Base-by-base conservation (phyloP, 257 asterid genomes). In the Paulownia fortunei region DNA sequence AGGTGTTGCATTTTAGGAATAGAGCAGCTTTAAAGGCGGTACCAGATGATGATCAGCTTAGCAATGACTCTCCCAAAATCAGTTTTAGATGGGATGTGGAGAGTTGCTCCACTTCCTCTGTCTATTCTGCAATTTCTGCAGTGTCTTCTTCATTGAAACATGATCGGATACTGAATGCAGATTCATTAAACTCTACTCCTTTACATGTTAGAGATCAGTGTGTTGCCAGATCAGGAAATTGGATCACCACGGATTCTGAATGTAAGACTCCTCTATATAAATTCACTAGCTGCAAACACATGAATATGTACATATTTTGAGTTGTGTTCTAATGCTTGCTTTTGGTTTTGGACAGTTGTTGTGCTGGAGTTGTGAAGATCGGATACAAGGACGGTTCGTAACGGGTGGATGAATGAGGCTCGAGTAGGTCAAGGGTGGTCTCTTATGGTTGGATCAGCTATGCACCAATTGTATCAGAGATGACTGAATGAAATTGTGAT, bases 161-260 rank as follows among this genome's bases (percentile, higher is more conserved):
- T 47, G 84, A 84, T 0, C 86, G 49, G 3, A 55, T 73, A 13
- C 47, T 26, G 19, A 74, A 76, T 24, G 77, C 46, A 8, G 69
- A 82, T 54, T 88, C 92, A 24, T 0, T 76, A 1, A 83, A 66
- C 49, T 76, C 93, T 9, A 86, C 92, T 51, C 89, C 92, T 3
- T 26, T 79, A 12, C 87, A 79, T 60, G 75, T 72, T 47, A 34
- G 73, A 63, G 89, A 83, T 68, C 70, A 27, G 23, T 71, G 64
- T 5, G 66, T 66, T 39, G 78, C 71, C 34, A 82, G 88, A 54
- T 27, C 77, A 0, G 92, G 92, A 52, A 92, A 83, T 26, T 94
- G 98, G 98, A 86, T 94, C 84, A 92, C 94, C 62, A 89, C 98
- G 0, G 97, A 94, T 82, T 83, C 97, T 63, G 98, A 94, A 77